Conservation (phyloP, 352 stramenopile genomes). For the Pythium scleroteichum region DNA sequence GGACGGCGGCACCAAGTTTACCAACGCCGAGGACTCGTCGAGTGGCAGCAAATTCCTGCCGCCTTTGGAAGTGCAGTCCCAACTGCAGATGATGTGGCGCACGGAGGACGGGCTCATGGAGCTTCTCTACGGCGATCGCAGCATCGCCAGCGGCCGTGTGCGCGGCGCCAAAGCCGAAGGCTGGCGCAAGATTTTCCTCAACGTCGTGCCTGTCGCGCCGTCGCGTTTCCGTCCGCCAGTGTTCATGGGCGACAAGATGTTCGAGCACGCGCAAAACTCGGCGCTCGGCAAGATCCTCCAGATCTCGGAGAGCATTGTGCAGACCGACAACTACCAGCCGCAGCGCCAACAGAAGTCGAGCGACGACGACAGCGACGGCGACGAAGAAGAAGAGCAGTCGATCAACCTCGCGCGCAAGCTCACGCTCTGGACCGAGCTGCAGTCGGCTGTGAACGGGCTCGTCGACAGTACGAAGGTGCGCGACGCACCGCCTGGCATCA, state of each 20-base stretch:
- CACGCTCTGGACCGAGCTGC: slow-evolving; percentile 96
- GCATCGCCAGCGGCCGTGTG: slow-evolving; percentile 63
- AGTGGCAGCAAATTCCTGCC: slow-evolving; percentile 93
- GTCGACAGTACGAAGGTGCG: slow-evolving; percentile 83
- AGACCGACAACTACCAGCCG: slow-evolving; percentile 67
- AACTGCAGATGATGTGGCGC: slow-evolving; percentile 95
- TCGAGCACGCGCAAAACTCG: slow-evolving; percentile 98
- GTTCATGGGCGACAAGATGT: slow-evolving; percentile 93
- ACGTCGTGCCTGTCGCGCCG: slow-evolving; percentile 95
- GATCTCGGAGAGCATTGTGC: slow-evolving; percentile 89
- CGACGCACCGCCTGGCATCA: slow-evolving; percentile 90
- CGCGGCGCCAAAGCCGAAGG: slow-evolving; percentile 59
- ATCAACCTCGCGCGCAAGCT: slow-evolving; percentile 92
- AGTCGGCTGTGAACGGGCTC: slow-evolving; percentile 90
- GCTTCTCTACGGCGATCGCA: slow-evolving; percentile 90
- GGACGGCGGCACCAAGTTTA: slow-evolving; percentile 41
- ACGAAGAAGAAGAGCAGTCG: slow-evolving; percentile 47
- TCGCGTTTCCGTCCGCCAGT: slow-evolving; percentile 98
- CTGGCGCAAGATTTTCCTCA: slow-evolving; percentile 96
- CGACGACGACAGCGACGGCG: slow-evolving; percentile 59
- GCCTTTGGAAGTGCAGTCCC: slow-evolving; percentile 94
- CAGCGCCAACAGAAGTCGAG: slow-evolving; percentile 31
- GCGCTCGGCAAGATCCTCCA: slow-evolving; percentile 95
- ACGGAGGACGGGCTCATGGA: slow-evolving; percentile 92
- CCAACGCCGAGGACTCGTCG: slow-evolving; percentile 58